Conservation (phyloP, 768 basidiomycete genomes). For the Rhodosporidiobolus sp. region DNA sequence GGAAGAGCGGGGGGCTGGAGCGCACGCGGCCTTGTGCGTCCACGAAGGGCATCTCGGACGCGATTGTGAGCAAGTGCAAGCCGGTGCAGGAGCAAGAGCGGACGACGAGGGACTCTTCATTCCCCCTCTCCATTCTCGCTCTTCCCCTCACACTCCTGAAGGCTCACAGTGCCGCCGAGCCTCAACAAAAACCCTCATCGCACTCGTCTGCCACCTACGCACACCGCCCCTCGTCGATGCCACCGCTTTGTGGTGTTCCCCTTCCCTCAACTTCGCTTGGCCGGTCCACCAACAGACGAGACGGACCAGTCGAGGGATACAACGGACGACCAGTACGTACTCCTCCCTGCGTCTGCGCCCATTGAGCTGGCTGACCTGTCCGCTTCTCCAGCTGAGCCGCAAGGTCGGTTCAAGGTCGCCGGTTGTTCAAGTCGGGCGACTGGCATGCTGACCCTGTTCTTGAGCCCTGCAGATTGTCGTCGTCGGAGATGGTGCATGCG, state of each 20-base stretch:
- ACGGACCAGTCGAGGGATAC: not conserved
- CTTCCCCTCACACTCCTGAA: not conserved
- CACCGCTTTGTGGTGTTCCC: conserved; percentile 4
- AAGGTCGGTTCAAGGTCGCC: conserved; percentile 3
- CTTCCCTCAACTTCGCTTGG: not conserved
- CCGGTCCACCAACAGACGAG: not conserved
- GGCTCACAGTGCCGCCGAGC: not conserved
- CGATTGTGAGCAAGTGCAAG: not conserved
- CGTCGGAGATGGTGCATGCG: conserved; percentile 94
- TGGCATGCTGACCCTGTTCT: not conserved
- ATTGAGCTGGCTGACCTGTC: not conserved
- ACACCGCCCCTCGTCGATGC: not conserved
- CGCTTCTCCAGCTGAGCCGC: not conserved
- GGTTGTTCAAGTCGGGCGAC: no score
- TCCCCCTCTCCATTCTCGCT: not conserved
- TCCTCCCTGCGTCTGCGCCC: not conserved
- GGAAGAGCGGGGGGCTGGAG: not conserved
- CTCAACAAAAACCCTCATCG: not conserved
- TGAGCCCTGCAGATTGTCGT: conserved; percentile 61
- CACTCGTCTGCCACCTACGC: not conserved
- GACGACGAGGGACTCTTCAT: not conserved
- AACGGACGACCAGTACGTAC: not conserved
- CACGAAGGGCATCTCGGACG: not conserved
- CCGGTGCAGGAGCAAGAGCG: not conserved
- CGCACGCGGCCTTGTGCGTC: not conserved